phyloP scores from a whole-genome alignment of 176 grass and related monocot species.

The Zoysia pacifica region DNA sequence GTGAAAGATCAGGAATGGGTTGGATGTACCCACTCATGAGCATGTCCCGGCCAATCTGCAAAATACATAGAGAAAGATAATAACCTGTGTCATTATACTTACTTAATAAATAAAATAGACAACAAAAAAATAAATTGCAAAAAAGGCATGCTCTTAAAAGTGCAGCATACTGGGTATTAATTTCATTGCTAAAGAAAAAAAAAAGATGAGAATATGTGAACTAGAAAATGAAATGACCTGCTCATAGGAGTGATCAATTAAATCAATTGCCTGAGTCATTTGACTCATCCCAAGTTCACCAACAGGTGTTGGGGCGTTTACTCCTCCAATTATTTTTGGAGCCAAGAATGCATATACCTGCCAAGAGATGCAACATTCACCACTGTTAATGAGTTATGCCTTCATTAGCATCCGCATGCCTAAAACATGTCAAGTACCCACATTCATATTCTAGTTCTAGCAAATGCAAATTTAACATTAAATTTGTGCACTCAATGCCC shows the following conservation, averaged over 20 bases:
- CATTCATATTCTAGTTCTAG: constrained; percentile 19
- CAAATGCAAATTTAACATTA: neutral
- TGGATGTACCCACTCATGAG: constrained; percentile 91
- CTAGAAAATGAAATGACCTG: constrained; percentile 51
- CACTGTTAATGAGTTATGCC: neutral
- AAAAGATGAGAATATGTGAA: constrained; percentile 5
- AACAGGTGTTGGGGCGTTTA: constrained; percentile 86
- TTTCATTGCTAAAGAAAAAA: neutral
- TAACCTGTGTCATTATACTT: neutral
- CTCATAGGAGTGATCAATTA: constrained; percentile 84
- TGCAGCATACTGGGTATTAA: neutral
- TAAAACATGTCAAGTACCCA: neutral
- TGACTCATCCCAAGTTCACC: constrained; percentile 91
- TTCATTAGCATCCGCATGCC: neutral
- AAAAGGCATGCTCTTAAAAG: neutral
- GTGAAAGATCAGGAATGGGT: constrained; percentile 89
- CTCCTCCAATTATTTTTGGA: constrained; percentile 96
- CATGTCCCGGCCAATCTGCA: constrained; percentile 88
- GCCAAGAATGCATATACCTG: constrained; percentile 85
- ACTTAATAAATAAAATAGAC: neutral
- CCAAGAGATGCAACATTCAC: constrained; percentile 29
- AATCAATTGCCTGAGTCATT: constrained; percentile 91
- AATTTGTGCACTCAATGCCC: neutral
- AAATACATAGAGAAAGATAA: neutral
- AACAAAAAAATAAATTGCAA: neutral